A percentile compares a stretch with the other conserved stretches of the same genome.
phyloP scores from a whole-genome alignment of 306 rosid species.

The Cyamopsis tetragonoloba region DNA sequence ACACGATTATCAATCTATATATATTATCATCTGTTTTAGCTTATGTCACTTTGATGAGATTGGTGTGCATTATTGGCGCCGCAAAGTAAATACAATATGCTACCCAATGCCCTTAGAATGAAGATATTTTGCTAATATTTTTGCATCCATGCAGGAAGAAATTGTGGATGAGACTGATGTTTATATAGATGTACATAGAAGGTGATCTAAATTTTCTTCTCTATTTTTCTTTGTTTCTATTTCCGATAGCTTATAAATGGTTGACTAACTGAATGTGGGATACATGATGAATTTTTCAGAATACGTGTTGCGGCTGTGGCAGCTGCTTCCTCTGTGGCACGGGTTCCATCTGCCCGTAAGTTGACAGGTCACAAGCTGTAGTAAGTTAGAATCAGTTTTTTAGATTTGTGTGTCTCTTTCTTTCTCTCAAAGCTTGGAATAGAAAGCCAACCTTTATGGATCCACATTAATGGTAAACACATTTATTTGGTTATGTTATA shows the following conservation, averaged over 20 bases:
- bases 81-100: slow-evolving; percentile 2
- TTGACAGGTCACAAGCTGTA: slow-evolving; percentile 41
- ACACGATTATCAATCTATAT: neutral
- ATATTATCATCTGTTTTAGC: neutral
- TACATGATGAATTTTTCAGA: slow-evolving; percentile 42
- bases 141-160: slow-evolving; percentile 70
- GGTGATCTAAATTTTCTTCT: slow-evolving; percentile 36
- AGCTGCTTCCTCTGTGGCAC: slow-evolving; percentile 90
- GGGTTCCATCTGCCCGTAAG: slow-evolving; percentile 77
- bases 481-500: too few species aligned
- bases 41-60: neutral
- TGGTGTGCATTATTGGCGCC: neutral
- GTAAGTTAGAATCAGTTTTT: slow-evolving; percentile 37
- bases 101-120: slow-evolving; percentile 39
- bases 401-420: neutral
- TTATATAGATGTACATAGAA: slow-evolving; percentile 76
- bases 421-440: neutral
- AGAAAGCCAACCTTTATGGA: neutral
- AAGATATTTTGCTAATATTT: slow-evolving; percentile 29
- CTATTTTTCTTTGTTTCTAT: slow-evolving; percentile 1
- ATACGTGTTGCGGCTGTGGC: slow-evolving; percentile 96
- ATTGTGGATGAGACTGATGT: slow-evolving; percentile 97
- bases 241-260: neutral
- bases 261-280: slow-evolving; percentile 23
- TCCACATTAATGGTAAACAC: too few species aligned